Conservation (phyloP, 2,329 filamentous ascomycete species). For the Exophiala sp. region DNA sequence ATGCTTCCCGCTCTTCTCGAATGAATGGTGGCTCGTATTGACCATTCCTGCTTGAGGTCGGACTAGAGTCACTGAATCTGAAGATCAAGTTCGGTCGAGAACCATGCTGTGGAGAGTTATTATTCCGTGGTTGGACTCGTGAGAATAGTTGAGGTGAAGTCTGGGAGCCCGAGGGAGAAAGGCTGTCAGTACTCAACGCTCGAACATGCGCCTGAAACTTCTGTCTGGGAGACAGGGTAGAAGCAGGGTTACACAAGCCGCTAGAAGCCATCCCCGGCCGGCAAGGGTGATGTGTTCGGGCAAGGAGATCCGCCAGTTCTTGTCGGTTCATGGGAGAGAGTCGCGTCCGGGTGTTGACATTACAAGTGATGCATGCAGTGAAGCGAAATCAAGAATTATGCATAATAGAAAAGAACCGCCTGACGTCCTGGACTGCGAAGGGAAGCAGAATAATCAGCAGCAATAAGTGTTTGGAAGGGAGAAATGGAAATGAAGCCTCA, state of each 20-base stretch:
- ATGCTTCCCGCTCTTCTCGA: constrained; percentile 23
- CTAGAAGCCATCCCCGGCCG: constrained; percentile 8
- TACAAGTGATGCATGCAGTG: not conserved
- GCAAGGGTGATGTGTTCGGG: constrained; percentile 4
- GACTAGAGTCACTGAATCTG: constrained; percentile 1
- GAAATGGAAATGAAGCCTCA: not conserved
- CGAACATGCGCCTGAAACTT: constrained; percentile 23
- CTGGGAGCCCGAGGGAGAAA: constrained; percentile 4
- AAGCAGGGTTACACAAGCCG: constrained; percentile 1
- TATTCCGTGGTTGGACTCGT: constrained; percentile 8
- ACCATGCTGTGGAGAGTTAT: constrained; percentile 3
- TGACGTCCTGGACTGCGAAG: not conserved
- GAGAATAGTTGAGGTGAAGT: constrained; percentile 8
- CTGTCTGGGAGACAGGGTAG: constrained; percentile 20
- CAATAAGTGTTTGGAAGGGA: not conserved
- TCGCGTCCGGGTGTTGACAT: not conserved
- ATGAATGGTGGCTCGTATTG: constrained; percentile 18
- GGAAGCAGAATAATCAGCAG: not conserved
- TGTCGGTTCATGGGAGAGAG: not conserved
- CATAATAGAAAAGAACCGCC: not conserved
- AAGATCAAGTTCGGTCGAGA: constrained; percentile 4
- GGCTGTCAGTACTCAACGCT: constrained; percentile 11
- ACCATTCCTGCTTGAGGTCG: not conserved
- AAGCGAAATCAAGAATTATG: not conserved
- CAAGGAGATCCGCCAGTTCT: constrained; percentile 1